Evolutionary conservation across 352 stramenopile species (phyloP), one percentile per base, ranked within the genome.

Genomic region (Globisporangium barbulae): DNA sequence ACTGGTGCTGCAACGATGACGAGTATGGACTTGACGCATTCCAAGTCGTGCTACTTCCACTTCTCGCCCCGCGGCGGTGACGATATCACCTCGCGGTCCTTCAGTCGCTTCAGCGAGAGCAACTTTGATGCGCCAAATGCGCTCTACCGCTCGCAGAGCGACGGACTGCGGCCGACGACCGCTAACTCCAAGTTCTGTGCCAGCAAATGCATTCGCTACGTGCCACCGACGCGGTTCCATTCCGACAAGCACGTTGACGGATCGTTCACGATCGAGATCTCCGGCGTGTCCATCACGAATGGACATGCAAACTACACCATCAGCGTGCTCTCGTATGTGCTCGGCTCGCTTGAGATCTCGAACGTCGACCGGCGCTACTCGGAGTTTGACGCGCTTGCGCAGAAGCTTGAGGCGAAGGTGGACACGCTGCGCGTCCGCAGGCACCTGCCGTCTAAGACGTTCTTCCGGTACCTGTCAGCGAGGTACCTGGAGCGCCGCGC

Each of bases 201-300:
- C 44, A 59, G 67, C 58, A 63, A 83, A 62, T 94, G 85, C 59
- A 88, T 84, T 21, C 77, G 71, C 25, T 94, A 82, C 53, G 56
- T 94, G 17, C 67, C 76, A 39, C 81, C 85, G 0, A 68, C 61
- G 10, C 75, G 68, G 28, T 94, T 85, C 83, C 37, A 72, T 21
- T 39, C 74, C 4, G 70, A 88, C 7, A 70, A 69, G n/a, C 70
- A 64, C n/a, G 72, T 55, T 0, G 73, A 84, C 5, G 80, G 82
- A 9, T 73, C 72, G 2, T 94, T 94, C 62, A 92, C 85, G 0
- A 76, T 91, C 19, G 81, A 92, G 61, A 80, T 92, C 42, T 81
- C 80, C 2, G 73, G 76, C 19, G 74, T 92, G 13, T 67, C 78
- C 2, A 67, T 90, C 35, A 55, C 72, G 2, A 72, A 82, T 28